These are phyloP conservation scores for Solanum etuberosum DNA, from an alignment of 257 asterid genomes.

Conservation along the genomic window DNA sequence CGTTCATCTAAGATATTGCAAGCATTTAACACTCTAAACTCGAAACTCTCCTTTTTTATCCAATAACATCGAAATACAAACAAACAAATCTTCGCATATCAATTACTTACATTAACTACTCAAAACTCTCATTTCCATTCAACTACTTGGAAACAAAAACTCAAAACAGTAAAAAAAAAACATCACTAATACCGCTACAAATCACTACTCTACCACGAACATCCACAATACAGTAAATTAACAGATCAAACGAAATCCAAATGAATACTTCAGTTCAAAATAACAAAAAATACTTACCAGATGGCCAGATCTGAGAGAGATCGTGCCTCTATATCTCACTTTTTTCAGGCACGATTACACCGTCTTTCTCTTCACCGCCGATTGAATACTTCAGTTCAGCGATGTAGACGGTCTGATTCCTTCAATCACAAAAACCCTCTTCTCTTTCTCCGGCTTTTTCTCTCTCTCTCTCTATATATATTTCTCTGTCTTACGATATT, in stretches of 20 bases:
- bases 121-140: conserved; percentile 2
- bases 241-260: not conserved
- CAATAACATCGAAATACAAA: not conserved
- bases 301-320: conserved; percentile 54
- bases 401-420: not conserved
- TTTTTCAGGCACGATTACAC: not conserved
- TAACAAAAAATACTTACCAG: conserved; percentile 27
- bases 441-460: not conserved
- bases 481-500: conserved; percentile 2
- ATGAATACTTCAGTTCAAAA: not conserved
- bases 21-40: conserved; percentile 1
- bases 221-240: not conserved
- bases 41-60: conserved; percentile 18
- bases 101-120: not conserved
- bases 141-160: not conserved
- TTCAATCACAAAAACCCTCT: conserved; percentile 14
- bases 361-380: conserved; percentile 9
- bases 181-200: not conserved
- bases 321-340: not conserved
- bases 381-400: conserved; percentile 1
- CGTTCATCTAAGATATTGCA: not conserved
- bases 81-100: not conserved
- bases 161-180: not conserved
- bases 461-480: not conserved
- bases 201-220: not conserved